Evolutionary conservation across 208 protist genomes (phyloP), one percentile per base, ranked within the genome.

Genomic region (Trypanosoma melophagium): DNA sequence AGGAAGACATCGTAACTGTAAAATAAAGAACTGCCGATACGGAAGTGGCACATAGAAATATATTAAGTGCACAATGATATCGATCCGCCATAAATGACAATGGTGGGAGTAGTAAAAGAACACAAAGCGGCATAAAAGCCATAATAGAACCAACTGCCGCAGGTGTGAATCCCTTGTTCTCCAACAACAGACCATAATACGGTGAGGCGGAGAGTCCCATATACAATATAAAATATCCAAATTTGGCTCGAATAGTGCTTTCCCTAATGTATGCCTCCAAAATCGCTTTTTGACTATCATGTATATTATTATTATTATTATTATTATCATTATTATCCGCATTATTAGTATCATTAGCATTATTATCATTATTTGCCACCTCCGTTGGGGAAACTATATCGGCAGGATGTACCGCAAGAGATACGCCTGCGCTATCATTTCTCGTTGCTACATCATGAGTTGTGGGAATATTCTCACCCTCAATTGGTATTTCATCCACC

Each of bases 161-260:
- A 7, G 68, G 63, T 4, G 61, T 55, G 38, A 75, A 49, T 8
- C 60, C 68, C 0, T 58, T 55, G 53, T 50, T 50, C 42, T 40
- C 40, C 14, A 75, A 51, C 7, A 79, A 41, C 14, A 66, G 31
- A 21, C 73, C 65, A 53, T 74, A 78, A 54, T 74, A 78, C 19
- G 55, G 53, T 12, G 62, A 71, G 1, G 61, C 42, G 19, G 73
- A 59, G 31, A 74, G 60, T 5, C 61, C 66, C 44, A 62, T 53
- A 52, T 74, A 74, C 31, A 70, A 25, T 17, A 41, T 17, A 25
- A 68, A 68, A 42, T 68, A 68, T 0, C 52, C 63, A 9, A 49
- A 13, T n/a, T 60, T 57, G 0, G 38, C 66, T 55, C 19, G 49
- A 31, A 63, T 17, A 31, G 3, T 56, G 35, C 65, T 40, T 4